Evolutionary conservation across 2,329 filamentous ascomycete genomes (phyloP).

Genomic region (Aspergillus sergii): DNA sequence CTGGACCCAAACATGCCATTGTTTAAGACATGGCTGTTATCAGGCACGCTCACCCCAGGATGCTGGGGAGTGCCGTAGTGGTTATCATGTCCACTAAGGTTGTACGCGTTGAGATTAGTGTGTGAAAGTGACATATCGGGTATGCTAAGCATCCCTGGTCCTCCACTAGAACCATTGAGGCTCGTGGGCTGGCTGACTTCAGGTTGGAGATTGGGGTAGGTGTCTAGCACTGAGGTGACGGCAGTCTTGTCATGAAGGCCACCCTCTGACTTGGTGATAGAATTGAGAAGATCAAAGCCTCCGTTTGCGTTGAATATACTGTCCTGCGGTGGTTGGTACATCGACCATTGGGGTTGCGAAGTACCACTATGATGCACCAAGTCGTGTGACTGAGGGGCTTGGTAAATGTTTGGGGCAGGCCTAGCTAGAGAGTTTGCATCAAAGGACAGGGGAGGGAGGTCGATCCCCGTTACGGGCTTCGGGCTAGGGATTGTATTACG

Average conservation of each 20-base stretch:
- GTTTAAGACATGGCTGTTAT: conserved; percentile 36
- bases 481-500: conserved; percentile 43
- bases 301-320: conserved; percentile 37
- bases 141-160: conserved; percentile 37
- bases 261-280: conserved; percentile 40
- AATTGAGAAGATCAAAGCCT: conserved; percentile 37
- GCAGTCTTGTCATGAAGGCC: conserved; percentile 37
- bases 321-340: conserved; percentile 40
- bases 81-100: conserved; percentile 30
- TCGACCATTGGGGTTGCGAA: conserved; percentile 38
- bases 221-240: conserved; percentile 39
- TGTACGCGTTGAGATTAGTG: conserved; percentile 31
- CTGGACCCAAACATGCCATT: conserved; percentile 34
- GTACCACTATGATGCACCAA: conserved; percentile 32
- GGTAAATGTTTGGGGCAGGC: conserved; percentile 35
- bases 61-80: conserved; percentile 39
- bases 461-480: conserved; percentile 32
- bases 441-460: conserved; percentile 40
- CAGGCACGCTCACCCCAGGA: conserved; percentile 32
- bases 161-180: conserved; percentile 31
- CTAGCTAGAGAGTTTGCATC: conserved; percentile 39
- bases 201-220: conserved; percentile 33
- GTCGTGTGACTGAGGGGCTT: conserved; percentile 33
- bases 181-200: conserved; percentile 35
- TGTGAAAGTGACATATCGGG: conserved; percentile 40